Conservation (phyloP, 2,329 filamentous ascomycete species). For the Emergomyces africanus region DNA sequence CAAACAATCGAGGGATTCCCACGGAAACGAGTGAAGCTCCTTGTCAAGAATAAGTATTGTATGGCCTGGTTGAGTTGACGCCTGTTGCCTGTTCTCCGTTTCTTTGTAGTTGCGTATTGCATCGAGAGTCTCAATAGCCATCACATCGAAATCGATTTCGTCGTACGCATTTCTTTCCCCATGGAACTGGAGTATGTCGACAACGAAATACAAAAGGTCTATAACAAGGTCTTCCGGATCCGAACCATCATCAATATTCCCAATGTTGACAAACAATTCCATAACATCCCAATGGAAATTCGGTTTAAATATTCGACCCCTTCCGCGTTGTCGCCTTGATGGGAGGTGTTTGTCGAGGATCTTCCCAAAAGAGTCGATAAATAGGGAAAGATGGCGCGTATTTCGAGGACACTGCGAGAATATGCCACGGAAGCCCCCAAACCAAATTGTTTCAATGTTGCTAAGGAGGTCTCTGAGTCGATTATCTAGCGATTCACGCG, state of each 20-base stretch:
- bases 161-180: conserved; percentile 95
- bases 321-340: conserved; percentile 53
- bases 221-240: conserved; percentile 84
- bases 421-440: conserved; percentile 90
- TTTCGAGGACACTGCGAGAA: conserved; percentile 62
- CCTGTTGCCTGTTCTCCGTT: conserved; percentile 12
- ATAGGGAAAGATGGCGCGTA: conserved; percentile 54
- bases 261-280: conserved; percentile 78
- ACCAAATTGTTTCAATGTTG: conserved; percentile 86
- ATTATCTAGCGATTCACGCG: conserved; percentile 65
- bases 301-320: conserved; percentile 40
- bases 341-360: conserved; percentile 77
- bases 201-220: conserved; percentile 88
- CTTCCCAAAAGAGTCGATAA: conserved; percentile 63
- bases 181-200: conserved; percentile 93
- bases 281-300: conserved; percentile 56
- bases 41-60: conserved; percentile 89
- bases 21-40: conserved; percentile 78
- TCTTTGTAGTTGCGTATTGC: conserved; percentile 68
- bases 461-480: conserved; percentile 65
- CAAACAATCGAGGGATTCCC: conserved; percentile 89
- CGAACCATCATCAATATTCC: conserved; percentile 54
- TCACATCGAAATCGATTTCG: conserved; percentile 88
- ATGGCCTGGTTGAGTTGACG: conserved; percentile 38
- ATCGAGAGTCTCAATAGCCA: conserved; percentile 79